Evolutionary conservation across 441 rosid species (phyloP).

Genomic region (Codiaeum variegatum): DNA sequence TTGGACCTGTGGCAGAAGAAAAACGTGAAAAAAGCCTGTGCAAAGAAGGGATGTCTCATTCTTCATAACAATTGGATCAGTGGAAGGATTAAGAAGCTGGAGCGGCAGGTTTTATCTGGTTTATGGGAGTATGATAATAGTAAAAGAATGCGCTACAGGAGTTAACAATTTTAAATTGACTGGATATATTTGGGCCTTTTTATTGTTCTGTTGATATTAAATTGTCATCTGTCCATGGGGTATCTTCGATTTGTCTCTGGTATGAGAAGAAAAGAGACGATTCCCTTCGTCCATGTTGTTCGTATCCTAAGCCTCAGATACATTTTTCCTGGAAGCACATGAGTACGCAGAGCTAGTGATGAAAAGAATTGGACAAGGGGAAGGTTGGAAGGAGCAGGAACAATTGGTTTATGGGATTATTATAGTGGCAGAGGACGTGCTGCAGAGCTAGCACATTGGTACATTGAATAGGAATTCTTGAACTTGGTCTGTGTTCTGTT

Average conservation of each 20-base stretch:
- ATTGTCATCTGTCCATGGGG: conserved; percentile 9
- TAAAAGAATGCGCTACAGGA: conserved; percentile 65
- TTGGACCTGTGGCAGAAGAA: conserved; percentile 58
- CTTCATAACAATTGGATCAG: conserved; percentile 86
- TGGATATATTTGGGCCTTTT: background rate
- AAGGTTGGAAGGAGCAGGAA: conserved; percentile 71
- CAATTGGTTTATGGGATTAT: conserved; percentile 86
- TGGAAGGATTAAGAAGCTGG: conserved; percentile 82
- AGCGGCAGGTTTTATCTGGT: conserved; percentile 70
- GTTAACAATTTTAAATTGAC: conserved; percentile 18
- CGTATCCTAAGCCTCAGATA: conserved; percentile 31
- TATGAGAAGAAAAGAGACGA: conserved; percentile 16
- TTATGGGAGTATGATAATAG: conserved; percentile 75
- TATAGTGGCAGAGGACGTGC: conserved; percentile 70
- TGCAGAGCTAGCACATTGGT: conserved; percentile 27
- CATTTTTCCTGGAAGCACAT: conserved; percentile 17
- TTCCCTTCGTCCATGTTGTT: background rate
- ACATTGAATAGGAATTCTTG: background rate
- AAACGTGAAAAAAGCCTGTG: conserved; percentile 58
- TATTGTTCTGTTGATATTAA: background rate
- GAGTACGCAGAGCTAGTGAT: conserved; percentile 28
- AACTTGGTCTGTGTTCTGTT: background rate
- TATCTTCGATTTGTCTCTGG: conserved; percentile 25
- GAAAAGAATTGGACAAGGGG: conserved; percentile 70
- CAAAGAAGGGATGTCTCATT: conserved; percentile 53